Conservation (phyloP, 371 early-diverging fungal genomes). For the Mucor plumbeus region DNA sequence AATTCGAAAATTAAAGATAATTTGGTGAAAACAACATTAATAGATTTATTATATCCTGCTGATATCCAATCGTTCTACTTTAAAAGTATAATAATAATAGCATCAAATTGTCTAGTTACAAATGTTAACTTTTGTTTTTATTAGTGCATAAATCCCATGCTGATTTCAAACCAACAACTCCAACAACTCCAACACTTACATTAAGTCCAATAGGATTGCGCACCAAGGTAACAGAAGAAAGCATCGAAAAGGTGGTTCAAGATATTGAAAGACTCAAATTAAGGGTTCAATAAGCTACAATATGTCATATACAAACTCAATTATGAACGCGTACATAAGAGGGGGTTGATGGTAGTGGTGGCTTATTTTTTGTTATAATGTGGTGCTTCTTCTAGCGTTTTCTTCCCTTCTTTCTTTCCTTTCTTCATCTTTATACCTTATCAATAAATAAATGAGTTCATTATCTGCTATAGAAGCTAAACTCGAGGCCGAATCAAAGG, state of each 20-base stretch:
- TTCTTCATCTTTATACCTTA: conserved; percentile 1
- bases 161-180: conserved; percentile 38
- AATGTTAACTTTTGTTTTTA: neutral
- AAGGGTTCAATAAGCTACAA: conserved; percentile 8
- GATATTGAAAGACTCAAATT: conserved; percentile 41
- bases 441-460: conserved; percentile 23
- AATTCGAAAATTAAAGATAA: conserved; percentile 29
- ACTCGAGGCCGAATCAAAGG: conserved; percentile 70
- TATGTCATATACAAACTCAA: neutral
- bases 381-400: conserved; percentile 5
- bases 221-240: conserved; percentile 37
- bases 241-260: conserved; percentile 34
- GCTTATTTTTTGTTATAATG: neutral
- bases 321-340: neutral
- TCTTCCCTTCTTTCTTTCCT: neutral
- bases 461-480: conserved; percentile 52
- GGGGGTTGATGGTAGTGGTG: neutral
- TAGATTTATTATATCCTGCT: conserved; percentile 47
- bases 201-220: conserved; percentile 31
- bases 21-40: conserved; percentile 49
- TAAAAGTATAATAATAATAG: conserved; percentile 51
- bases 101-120: neutral
- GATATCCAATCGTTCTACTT: conserved; percentile 65
- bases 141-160: conserved; percentile 58
- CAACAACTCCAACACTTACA: conserved; percentile 13